Percentiles rank a stretch among this genome's conserved stretches.
Conservation (phyloP, 2,329 filamentous ascomycete species). For the Epichloe scottii region DNA sequence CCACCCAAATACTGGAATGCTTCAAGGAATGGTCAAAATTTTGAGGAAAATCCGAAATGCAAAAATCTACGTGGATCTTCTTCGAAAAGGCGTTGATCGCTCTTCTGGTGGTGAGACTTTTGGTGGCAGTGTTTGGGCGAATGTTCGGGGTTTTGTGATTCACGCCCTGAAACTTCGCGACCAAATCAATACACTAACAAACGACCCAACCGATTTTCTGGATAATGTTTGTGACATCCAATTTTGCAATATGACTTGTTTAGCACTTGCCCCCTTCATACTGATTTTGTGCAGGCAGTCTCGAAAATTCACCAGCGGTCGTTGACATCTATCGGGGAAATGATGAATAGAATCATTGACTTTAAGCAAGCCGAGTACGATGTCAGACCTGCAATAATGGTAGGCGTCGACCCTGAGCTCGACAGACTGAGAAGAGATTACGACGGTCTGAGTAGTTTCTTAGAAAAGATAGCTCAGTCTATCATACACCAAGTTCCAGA, state of each 20-base stretch:
- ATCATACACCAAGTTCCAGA: conserved; percentile 51
- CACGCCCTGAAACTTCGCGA: conserved; percentile 59
- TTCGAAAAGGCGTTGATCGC: conserved; percentile 65
- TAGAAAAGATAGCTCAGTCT: conserved; percentile 54
- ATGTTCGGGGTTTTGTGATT: conserved; percentile 58
- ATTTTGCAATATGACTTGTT: neutral
- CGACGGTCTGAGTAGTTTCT: conserved; percentile 60
- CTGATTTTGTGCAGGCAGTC: conserved; percentile 15
- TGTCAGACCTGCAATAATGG: conserved; percentile 58
- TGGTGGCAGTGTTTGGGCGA: conserved; percentile 58
- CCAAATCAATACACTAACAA: conserved; percentile 25
- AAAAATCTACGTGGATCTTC: conserved; percentile 50
- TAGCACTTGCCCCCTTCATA: neutral
- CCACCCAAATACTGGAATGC: conserved; percentile 48
- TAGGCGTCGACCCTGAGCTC: conserved; percentile 59
- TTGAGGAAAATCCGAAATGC: conserved; percentile 68
- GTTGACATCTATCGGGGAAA: conserved; percentile 53
- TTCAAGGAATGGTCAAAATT: conserved; percentile 44
- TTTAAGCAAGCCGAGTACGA: conserved; percentile 64
- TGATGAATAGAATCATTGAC: conserved; percentile 65
- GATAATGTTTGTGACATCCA: neutral
- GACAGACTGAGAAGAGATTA: conserved; percentile 70
- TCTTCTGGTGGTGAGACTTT: conserved; percentile 37
- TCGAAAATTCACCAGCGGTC: conserved; percentile 44
- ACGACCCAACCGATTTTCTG: neutral